Evolutionary conservation across 2,329 filamentous ascomycete species (phyloP).

Genomic region (Talaromyces sp.): DNA sequence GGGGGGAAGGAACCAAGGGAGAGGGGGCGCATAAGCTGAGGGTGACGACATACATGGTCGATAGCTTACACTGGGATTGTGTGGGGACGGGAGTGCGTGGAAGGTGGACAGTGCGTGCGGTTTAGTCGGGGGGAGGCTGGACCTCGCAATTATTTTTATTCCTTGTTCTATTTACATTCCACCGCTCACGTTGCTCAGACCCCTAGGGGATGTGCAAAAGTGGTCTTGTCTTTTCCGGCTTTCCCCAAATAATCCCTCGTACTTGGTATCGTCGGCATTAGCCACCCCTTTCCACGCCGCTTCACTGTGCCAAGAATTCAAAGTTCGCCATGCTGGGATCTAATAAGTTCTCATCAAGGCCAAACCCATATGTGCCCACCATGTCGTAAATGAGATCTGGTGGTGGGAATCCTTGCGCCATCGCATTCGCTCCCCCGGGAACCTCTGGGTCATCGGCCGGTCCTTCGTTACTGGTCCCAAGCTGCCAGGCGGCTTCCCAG

Average conservation of each 20-base stretch:
- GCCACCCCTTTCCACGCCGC: too few relatives aligned
- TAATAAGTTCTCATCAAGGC: constrained; percentile 44
- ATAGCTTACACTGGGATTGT: constrained; percentile 18
- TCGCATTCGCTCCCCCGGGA: constrained; percentile 45
- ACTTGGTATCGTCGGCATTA: not conserved
- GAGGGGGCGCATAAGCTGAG: constrained; percentile 18
- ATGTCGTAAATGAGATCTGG: constrained; percentile 47
- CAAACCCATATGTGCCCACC: constrained; percentile 48
- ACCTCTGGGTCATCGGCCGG: constrained; percentile 29
- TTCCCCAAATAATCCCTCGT: not conserved
- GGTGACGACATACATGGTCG: constrained; percentile 24
- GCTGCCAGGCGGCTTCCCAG: constrained; percentile 40
- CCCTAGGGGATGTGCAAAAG: not conserved
- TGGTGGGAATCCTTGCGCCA: constrained; percentile 45
- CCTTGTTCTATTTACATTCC: constrained; percentile 20
- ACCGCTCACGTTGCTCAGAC: constrained; percentile 5
- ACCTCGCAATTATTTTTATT: not conserved
- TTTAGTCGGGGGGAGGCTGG: not conserved
- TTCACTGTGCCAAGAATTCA: constrained; percentile 40
- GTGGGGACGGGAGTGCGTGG: constrained; percentile 21
- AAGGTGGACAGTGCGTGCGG: constrained; percentile 14
- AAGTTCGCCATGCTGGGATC: constrained; percentile 47
- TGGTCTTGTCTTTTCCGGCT: not conserved
- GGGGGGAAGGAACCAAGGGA: constrained; percentile 11
- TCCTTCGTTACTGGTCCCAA: constrained; percentile 16